These are phyloP conservation scores for Austroboletus niveus DNA, from an alignment of 1,284 basidiomycete genomes.

Conservation along the genomic window DNA sequence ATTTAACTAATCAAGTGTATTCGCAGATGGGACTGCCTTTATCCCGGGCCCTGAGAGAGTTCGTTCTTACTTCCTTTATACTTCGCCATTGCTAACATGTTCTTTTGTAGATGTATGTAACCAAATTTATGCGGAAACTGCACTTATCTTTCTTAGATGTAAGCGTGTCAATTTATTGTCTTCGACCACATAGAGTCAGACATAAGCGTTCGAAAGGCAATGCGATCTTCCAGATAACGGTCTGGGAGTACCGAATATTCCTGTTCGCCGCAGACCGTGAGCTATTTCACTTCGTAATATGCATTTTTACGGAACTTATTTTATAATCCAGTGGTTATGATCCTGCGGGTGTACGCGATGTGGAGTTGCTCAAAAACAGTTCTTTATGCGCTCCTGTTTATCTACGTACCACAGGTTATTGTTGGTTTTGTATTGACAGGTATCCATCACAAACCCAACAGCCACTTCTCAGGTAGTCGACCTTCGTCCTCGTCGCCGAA, in stretches of 20 bases:
- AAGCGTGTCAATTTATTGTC: not conserved
- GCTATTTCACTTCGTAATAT: not conserved
- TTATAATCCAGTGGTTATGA: not conserved
- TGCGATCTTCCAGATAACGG: not conserved
- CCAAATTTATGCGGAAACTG: not conserved
- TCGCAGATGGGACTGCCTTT: not conserved
- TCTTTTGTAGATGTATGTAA: not conserved
- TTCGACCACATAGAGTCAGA: not conserved
- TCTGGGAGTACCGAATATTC: not conserved
- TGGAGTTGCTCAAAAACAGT: not conserved
- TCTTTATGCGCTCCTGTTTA: not conserved
- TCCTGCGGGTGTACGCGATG: not conserved
- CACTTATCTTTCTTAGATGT: not conserved
- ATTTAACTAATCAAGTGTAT: not conserved
- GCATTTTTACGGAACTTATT: too few species aligned
- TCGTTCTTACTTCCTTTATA: not conserved
- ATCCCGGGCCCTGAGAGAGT: not conserved
- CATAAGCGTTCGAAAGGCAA: not conserved
- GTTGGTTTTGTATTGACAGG: not conserved
- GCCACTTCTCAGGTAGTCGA: not conserved
- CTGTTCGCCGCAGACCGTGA: not conserved
- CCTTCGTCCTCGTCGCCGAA: not conserved
- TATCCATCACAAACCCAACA: not conserved
- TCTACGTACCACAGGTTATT: not conserved
- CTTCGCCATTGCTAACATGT: not conserved